Evolutionary conservation across 768 basidiomycete genomes (phyloP), one percentile per base, ranked within the genome.

Genomic region (Mycena amicta): DNA sequence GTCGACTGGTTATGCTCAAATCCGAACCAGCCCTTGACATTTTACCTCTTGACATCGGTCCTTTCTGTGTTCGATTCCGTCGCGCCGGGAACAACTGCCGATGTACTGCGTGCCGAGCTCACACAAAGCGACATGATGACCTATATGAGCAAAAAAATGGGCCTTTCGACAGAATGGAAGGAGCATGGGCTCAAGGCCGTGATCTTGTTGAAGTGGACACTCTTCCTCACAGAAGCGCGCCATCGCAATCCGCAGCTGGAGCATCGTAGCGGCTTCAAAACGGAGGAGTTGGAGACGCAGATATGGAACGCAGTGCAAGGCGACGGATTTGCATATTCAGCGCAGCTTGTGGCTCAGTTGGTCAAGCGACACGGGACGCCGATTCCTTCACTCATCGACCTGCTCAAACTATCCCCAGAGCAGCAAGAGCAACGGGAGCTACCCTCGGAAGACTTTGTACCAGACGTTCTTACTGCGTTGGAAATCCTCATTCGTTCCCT

Each of bases 271-370:
- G 90, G 86, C 2, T 89, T 87, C 72, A 85, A 80, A 60, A 87
- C 90, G 2, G 90, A 92, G 52, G 86, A 90, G 53, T 80, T 95
- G 40, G 93, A 95, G 71, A 83, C 81, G 1, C 87, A 91, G 59
- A 85, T 94, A 22, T 89, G 88, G 85, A 84, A 84, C 64, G 91
- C 92, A 3, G 87, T 96, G 1, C 89, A 93, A 69, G 88, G 87
- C 1, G 90, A 92, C 65, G 84, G 87, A 2, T 94, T 96, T 71
- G 77, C 77, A 0, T 94, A 88, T 68, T 83, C 94, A 28, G 78
- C 84, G 0, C 67, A 77, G n/a, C 75, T 80, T 4, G 80, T 92
- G 15, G 69, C 87, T 11, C 80, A 85, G 55, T 66, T 91, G 39
- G 78, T 85, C 56, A 77, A 75, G 65, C 77, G 74, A 37, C 76